Percentiles rank a stretch among this genome's conserved stretches.
phyloP scores from a whole-genome alignment of 129 eudicot species.

The Flaveria trinervia region DNA sequence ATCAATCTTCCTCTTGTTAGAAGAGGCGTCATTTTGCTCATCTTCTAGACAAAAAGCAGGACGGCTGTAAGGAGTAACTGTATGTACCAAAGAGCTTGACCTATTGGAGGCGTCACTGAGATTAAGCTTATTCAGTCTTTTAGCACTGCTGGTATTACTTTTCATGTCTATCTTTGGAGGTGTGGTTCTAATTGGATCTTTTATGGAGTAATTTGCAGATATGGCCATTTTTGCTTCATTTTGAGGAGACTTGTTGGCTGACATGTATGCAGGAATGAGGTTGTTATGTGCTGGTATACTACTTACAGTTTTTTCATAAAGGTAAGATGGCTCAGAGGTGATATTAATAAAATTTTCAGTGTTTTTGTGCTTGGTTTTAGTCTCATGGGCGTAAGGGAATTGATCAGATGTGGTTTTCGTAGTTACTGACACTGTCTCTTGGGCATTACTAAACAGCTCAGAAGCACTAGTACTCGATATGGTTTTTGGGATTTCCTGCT shows the following conservation, averaged over 20 bases:
- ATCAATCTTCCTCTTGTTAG: slow-evolving; percentile 47
- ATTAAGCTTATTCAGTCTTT: slow-evolving; percentile 28
- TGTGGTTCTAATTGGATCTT: slow-evolving; percentile 41
- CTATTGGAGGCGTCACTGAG: slow-evolving; percentile 25
- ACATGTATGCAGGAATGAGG: slow-evolving; percentile 32
- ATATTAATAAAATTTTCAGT: slow-evolving; percentile 20
- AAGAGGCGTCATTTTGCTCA: slow-evolving; percentile 27
- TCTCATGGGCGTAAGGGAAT: slow-evolving; percentile 25
- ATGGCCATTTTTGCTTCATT: slow-evolving; percentile 34
- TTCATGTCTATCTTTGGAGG: slow-evolving; percentile 30
- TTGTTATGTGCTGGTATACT: slow-evolving; percentile 33
- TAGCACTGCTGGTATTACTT: slow-evolving; percentile 30
- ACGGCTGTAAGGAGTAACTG: slow-evolving; percentile 18
- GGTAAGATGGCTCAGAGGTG: slow-evolving; percentile 32
- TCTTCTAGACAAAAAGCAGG: slow-evolving; percentile 24
- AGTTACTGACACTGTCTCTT: slow-evolving; percentile 28
- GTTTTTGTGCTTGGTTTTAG: slow-evolving; percentile 1
- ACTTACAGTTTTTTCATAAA: slow-evolving; percentile 9
- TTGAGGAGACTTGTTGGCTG: slow-evolving; percentile 40
- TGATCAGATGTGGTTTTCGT: slow-evolving; percentile 32
- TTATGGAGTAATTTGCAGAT: slow-evolving; percentile 31
- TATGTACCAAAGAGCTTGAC: slow-evolving; percentile 33
- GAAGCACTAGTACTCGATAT: slow-evolving; percentile 37
- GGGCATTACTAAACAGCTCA: slow-evolving; percentile 25
- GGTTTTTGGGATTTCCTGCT: slow-evolving; percentile 39